Evolutionary conservation across 441 rosid genomes (phyloP), one percentile per base, ranked within the genome.

Genomic region (Populus tomentosa): DNA sequence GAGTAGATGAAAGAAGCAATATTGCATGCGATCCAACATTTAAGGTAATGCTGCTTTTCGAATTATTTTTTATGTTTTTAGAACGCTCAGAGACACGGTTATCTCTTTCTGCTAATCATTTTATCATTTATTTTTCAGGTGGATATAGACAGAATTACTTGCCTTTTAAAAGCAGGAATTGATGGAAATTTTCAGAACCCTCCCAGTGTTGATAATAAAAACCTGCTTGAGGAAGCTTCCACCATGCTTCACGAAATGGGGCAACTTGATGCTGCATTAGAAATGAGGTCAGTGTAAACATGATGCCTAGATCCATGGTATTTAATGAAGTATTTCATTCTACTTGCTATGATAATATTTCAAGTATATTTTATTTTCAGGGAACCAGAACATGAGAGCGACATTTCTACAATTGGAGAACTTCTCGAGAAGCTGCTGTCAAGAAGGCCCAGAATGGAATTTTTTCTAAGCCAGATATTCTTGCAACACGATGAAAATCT

Each of bases 251-350:
- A 71, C 62, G 80, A 84, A 69, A 10, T 78, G 78, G 74, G 77
- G 75, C 70, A 67, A 75, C 75, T 85, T 18, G 7, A 30, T 63
- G 56, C 56, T 26, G 80, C 68, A 67, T 71, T 83, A 14, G 76
- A 67, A 53, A 38, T 28, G 53, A 80, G 86, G 86, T 81, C 61
- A 71, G 88, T 80, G 42, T 69, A 20, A 35, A 7, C 74, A 69
- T 26, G 30, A 32, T 30, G 70, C 42, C 16, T 67, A 35, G 59
- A 56, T 56, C 62, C 62, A 56, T 56, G 62, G 62, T 2, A 3
- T 18, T 18, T 56, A 56, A 7, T 36, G 35, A 33, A 50, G 20
- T 50, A 13, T 50, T 1, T 50, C 20, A 50, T 50, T 50, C 56
- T 14, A 50, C 21, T 56, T 56, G 3, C 11, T 21, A 70, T 38